Base-by-base conservation (phyloP, 345 rosid species). In the Erodium maritimum region DNA sequence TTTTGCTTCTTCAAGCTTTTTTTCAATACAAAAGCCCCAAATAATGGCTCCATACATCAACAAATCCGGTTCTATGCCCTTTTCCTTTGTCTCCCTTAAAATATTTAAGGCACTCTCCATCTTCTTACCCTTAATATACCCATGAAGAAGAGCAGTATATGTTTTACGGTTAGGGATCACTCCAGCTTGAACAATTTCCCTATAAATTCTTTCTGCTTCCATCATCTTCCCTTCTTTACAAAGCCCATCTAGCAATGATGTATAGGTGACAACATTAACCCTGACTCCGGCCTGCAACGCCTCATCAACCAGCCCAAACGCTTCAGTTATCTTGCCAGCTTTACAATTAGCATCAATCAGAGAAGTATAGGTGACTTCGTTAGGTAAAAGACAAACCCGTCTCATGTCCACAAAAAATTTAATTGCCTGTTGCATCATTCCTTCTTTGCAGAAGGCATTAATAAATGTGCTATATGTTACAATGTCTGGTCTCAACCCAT, bases 331-430 rank as follows among this genome's bases (percentile, higher is more conserved):
- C 52, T 78, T 64, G 14, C 85, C 81, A 1, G 67, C 64, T 65
- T 83, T 86, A 75, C 82, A 83, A 46, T 79, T 71, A 3, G 90
- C 85, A 73, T 86, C 90, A 37, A 86, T 79, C 51, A 86, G 72
- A 1, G 79, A 81, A 66, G 87, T 86, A 71, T 79, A 86, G 5
- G 90, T 81, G 71, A 68, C 79, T 65, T 77, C 94, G 54, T 86
- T 83, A 60, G 90, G 90, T 56, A 75, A 61, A 62, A 79, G 78
- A 62, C 84, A 85, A 64, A 79, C 59, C 52, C 77, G 76, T 62
- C 75, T 86, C 90, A 83, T 86, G 65, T 81, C 90, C 29, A 76
- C 68, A 58, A 81, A 79, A 62, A 86, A 76, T 62, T 83, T 86
- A 7, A 74, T 52, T n/a, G 85, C 90, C 55, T 70, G 71, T 48